phyloP scores from a whole-genome alignment of 805 yeast species.

The Schwanniomyces pseudopolymorphus region DNA sequence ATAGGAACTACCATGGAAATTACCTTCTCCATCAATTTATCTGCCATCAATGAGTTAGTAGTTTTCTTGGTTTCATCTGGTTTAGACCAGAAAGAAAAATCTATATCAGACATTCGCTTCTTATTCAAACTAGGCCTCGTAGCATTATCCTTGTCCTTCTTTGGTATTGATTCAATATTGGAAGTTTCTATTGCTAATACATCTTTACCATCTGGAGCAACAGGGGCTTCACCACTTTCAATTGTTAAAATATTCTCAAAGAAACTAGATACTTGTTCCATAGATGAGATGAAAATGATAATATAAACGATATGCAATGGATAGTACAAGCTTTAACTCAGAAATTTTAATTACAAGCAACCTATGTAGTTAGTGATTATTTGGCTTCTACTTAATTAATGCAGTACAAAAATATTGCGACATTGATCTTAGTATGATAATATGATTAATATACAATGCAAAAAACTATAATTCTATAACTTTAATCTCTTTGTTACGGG shows the following conservation, averaged over 20 bases:
- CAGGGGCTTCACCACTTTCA: constrained; percentile 12
- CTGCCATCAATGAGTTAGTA: constrained; percentile 42
- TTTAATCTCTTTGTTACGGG: background rate
- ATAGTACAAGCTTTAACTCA: background rate
- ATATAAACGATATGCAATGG: background rate
- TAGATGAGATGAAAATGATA: constrained; percentile 4
- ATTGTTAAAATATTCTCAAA: constrained; percentile 35
- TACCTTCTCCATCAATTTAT: constrained; percentile 69
- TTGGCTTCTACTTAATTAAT: background rate
- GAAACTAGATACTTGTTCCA: constrained; percentile 40
- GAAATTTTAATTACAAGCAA: background rate
- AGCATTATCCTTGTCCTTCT: background rate
- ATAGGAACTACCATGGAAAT: constrained; percentile 73
- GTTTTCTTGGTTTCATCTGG: constrained; percentile 19
- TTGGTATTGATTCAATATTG: background rate
- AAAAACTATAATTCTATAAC: background rate
- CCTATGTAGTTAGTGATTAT: background rate
- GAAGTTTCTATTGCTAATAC: background rate
- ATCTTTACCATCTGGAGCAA: constrained; percentile 1
- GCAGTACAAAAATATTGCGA: background rate
- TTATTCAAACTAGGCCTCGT: background rate
- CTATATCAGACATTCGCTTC: constrained; percentile 9
- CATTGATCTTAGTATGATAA: background rate
- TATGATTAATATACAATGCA: background rate
- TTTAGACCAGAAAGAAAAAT: constrained; percentile 26